These are phyloP conservation scores for Rhizopus delemar DNA, from an alignment of 371 early-diverging fungal genomes.

Conservation along the genomic window DNA sequence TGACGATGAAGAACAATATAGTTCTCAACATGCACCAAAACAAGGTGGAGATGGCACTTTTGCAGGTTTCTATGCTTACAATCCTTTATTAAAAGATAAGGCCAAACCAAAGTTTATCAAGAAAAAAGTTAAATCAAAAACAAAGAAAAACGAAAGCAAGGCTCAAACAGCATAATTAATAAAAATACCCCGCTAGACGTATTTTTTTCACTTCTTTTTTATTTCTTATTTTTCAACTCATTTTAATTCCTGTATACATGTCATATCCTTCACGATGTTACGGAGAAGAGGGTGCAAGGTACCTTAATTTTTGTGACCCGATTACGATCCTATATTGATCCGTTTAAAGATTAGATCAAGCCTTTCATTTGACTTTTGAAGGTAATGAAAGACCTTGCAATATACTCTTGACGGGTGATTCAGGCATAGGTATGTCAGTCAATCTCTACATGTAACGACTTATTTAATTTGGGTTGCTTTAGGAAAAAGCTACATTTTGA, in stretches of 20 bases:
- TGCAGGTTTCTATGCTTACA: constrained; percentile 46
- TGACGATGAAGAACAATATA: too few species aligned
- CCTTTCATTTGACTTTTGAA: constrained; percentile 34
- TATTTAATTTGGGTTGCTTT: background rate
- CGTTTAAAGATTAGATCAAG: constrained; percentile 33
- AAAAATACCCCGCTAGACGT: background rate
- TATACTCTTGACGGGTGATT: constrained; percentile 39
- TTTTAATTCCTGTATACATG: constrained; percentile 6
- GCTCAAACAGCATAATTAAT: background rate
- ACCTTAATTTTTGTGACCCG: background rate
- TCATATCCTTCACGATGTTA: constrained; percentile 30
- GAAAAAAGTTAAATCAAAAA: constrained; percentile 22
- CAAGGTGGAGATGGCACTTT: background rate
- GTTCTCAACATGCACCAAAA: constrained; percentile 1
- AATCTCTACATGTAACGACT: background rate
- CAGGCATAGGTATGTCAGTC: constrained; percentile 38
- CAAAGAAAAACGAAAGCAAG: constrained; percentile 24
- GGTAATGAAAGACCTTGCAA: constrained; percentile 14
- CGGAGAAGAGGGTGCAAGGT: constrained; percentile 52
- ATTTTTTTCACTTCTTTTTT: background rate
- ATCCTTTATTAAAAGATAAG: constrained; percentile 43
- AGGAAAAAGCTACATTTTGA: constrained; percentile 44
- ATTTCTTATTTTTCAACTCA: constrained; percentile 1
- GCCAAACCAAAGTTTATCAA: constrained; percentile 37
- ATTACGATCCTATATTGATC: background rate